These are phyloP conservation scores for Rhodamnia argentea DNA, from an alignment of 345 rosid species.

Conservation along the genomic window DNA sequence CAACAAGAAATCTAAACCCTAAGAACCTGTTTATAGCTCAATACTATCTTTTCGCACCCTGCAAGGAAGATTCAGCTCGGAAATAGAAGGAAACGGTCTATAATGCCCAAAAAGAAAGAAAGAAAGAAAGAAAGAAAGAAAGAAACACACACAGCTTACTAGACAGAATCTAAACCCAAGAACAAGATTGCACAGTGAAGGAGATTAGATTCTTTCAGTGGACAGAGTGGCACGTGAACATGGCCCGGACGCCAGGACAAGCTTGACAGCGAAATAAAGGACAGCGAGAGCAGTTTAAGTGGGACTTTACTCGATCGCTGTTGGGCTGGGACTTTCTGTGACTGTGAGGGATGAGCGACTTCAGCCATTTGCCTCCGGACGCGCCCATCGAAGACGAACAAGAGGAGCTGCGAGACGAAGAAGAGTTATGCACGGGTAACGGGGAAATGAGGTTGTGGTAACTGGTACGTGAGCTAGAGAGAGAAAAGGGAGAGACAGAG, in stretches of 20 bases:
- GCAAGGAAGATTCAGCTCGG: background rate
- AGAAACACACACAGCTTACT: background rate
- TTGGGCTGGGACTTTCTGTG: background rate
- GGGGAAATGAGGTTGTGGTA: background rate
- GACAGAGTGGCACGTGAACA: background rate
- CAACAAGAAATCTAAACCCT: background rate
- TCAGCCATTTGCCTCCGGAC: conserved; percentile 5
- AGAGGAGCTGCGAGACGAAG: background rate
- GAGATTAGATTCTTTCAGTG: background rate
- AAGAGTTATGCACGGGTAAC: background rate
- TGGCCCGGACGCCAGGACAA: background rate
- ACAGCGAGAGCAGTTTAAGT: background rate
- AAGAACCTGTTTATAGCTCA: too few species aligned
- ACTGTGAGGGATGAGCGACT: conserved; percentile 2
- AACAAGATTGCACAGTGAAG: background rate
- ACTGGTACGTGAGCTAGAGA: background rate
- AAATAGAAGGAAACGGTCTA: background rate
- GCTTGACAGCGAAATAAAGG: background rate
- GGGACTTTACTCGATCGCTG: conserved; percentile 28
- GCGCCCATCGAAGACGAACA: background rate
- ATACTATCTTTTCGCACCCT: background rate
- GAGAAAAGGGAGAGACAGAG: background rate
- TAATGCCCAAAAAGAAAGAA: background rate
- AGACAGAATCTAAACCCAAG: background rate
- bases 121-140: too few species aligned